Base-by-base conservation (phyloP, 179 eudicot genomes). In the Actinidia arguta region DNA sequence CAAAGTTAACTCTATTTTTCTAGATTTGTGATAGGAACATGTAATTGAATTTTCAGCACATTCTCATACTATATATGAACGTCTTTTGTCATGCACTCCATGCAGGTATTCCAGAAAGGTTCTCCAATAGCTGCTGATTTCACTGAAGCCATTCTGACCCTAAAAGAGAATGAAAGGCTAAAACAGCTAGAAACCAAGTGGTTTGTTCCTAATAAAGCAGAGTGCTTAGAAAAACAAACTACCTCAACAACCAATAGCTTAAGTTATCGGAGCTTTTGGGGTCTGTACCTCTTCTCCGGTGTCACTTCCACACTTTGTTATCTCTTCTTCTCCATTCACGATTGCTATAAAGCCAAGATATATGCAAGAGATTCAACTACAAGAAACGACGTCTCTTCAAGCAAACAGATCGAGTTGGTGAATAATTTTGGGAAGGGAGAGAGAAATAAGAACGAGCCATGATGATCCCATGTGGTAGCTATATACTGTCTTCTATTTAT, bases 81-180 rank as follows among this genome's bases (percentile, higher is more conserved):
- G n/a, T n/a, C n/a, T n/a, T n/a, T n/a, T n/a, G n/a, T 14, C 8
- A 20, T 61, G 8, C 51, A 44, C 7, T 56, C 20, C 20, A 52
- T 84, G 86, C 83, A 90, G 91, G 90, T 84, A 3, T 91, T 91
- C 83, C 91, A 83, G 62, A 91, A 89, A 70, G 92, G 90, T 5
- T 91, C 92, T 73, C 91, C 94, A 0, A 78, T 91, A 78, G 88
- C 85, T 1, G 44, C 46, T 0, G 91, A 89, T 67, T 81, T 89
- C 25, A 89, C 94, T 0, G 75, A 81, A 56, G 92, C 90, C 54
- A 90, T 90, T 47, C 85, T 91, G 9, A 73, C 44, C 17, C 77
- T 91, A 13, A 69, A 81, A 2, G 91, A 91, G 79, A 78, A 87
- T 9, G 92, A 90, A 0, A 56, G 20, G 66, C 85, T 91, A 1